Evolutionary conservation across 345 rosid genomes (phyloP).

Genomic region (Passiflora organensis): DNA sequence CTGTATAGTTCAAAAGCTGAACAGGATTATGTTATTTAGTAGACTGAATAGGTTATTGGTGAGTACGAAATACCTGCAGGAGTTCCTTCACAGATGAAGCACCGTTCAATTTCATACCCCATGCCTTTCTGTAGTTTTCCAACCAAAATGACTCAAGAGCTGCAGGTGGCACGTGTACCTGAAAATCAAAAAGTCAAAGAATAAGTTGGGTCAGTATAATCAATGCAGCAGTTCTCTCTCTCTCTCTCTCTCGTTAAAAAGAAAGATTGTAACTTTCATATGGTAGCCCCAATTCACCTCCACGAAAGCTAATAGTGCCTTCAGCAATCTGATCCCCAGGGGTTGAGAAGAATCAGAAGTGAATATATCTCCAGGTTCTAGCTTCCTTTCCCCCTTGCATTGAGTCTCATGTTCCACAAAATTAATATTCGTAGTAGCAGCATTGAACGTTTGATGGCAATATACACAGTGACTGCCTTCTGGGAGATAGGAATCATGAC

Average conservation of each 20-base stretch:
- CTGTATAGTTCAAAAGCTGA: too few species aligned
- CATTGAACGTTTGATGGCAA: slow-evolving; percentile 58
- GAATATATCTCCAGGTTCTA: slow-evolving; percentile 22
- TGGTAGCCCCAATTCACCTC: slow-evolving; percentile 48
- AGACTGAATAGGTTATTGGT: too few species aligned
- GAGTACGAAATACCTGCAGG: slow-evolving; percentile 54
- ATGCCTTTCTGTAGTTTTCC: slow-evolving; percentile 43
- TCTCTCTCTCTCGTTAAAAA: too few species aligned
- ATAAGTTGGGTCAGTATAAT: neutral
- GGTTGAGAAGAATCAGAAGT: slow-evolving; percentile 50
- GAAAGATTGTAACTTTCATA: neutral
- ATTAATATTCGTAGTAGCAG: slow-evolving; percentile 24
- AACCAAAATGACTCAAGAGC: slow-evolving; percentile 76
- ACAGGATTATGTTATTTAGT: too few species aligned
- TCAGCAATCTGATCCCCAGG: slow-evolving; percentile 65
- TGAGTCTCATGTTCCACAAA: slow-evolving; percentile 35
- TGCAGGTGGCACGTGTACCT: slow-evolving; percentile 75
- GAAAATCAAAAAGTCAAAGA: slow-evolving; percentile 14
- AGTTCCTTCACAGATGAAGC: slow-evolving; percentile 63
- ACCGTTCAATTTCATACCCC: slow-evolving; percentile 54
- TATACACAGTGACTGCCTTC: slow-evolving; percentile 55
- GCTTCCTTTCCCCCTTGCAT: slow-evolving; percentile 41
- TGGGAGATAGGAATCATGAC: slow-evolving; percentile 46
- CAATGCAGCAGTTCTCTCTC: neutral
- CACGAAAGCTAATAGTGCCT: slow-evolving; percentile 50